Conservation (phyloP, 75 land plant species). For the Sequoia sempervirens region DNA sequence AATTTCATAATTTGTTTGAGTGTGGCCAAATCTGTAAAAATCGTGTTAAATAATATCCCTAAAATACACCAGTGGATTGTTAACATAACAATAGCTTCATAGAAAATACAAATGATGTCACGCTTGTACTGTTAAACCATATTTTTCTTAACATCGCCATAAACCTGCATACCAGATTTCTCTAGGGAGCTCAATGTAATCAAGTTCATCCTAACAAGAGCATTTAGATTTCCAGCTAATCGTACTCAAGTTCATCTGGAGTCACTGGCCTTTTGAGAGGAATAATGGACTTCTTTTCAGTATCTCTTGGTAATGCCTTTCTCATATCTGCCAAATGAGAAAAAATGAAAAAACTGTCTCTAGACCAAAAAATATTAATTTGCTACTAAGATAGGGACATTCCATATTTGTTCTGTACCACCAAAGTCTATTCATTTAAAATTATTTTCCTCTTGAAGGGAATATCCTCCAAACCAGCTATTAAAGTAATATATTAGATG, state of each 20-base stretch:
- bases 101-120: not conserved
- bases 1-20: not conserved
- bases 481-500: not conserved
- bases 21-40: not conserved
- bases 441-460: not conserved
- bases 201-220: not conserved
- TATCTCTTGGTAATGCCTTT: slow-evolving; percentile 89
- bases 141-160: not conserved
- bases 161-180: not conserved
- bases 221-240: slow-evolving; percentile 27
- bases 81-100: not conserved
- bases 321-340: slow-evolving; percentile 83
- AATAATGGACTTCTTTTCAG: slow-evolving; percentile 85
- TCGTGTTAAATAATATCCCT: not conserved
- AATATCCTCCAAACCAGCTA: not conserved
- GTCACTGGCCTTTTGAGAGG: slow-evolving; percentile 81
- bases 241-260: slow-evolving; percentile 94
- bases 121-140: not conserved
- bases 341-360: not conserved
- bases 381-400: not conserved
- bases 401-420: not conserved
- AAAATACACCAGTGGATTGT: not conserved
- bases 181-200: not conserved
- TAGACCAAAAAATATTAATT: not conserved
- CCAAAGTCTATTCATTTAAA: not conserved